phyloP scores from a whole-genome alignment of 2,329 filamentous ascomycete species.

The Leptographium wingfieldii region DNA sequence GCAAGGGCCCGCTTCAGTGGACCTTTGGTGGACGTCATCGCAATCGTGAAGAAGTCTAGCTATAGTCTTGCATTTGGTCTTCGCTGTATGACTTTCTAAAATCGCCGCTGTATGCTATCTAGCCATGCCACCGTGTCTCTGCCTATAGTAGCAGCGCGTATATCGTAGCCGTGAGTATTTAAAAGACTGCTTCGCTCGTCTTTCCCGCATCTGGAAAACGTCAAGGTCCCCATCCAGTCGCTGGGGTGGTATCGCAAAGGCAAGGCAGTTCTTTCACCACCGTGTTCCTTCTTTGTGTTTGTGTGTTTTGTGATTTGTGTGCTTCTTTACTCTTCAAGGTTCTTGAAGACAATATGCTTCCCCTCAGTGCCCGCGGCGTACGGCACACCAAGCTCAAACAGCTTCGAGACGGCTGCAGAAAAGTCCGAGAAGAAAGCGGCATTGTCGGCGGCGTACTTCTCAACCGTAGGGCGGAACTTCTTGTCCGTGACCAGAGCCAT shows the following conservation, averaged over 20 bases:
- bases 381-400: constrained; percentile 91
- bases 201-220: neutral
- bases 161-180: neutral
- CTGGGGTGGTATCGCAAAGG: neutral
- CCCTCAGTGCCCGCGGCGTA: constrained; percentile 54
- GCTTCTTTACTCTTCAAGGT: constrained; percentile 22
- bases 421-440: constrained; percentile 93
- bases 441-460: constrained; percentile 85
- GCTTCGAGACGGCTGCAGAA: constrained; percentile 59
- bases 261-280: neutral
- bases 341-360: constrained; percentile 52
- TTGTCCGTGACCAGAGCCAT: constrained; percentile 81
- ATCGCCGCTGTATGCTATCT: neutral
- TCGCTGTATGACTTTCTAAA: neutral
- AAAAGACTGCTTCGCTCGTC: neutral
- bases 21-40: neutral
- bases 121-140: neutral
- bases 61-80: no score
- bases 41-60: no score
- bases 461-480: constrained; percentile 64
- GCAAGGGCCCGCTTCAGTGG: neutral
- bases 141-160: neutral
- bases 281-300: neutral
- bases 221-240: neutral
- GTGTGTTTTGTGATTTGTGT: neutral